Conservation (phyloP, 257 asterid species). For the Scutellaria baicalensis region DNA sequence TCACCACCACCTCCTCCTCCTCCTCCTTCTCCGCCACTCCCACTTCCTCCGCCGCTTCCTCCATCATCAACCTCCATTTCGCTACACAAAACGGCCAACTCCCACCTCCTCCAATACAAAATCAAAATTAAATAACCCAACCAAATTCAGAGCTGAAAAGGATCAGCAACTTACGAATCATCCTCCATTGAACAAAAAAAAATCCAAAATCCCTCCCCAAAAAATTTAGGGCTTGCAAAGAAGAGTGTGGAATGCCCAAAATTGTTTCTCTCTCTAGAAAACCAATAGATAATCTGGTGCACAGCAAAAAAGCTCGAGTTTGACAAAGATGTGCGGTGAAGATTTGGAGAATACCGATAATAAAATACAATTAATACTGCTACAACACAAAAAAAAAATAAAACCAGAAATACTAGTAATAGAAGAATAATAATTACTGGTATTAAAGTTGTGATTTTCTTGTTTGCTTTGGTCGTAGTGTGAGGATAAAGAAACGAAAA, state of each 20-base stretch:
- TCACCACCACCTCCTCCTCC: constrained; percentile 22
- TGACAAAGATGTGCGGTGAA: constrained; percentile 67
- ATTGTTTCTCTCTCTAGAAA: constrained; percentile 33
- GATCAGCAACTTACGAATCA: constrained; percentile 18
- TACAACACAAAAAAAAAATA: constrained; percentile 9
- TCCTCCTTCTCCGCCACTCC: constrained; percentile 11
- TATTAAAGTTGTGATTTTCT: constrained; percentile 30
- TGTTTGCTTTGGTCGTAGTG: constrained; percentile 32
- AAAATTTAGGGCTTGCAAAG: constrained; percentile 28
- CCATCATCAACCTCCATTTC: constrained; percentile 55
- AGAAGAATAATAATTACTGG: constrained; percentile 25
- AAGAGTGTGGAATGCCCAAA: constrained; percentile 11
- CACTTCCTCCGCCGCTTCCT: constrained; percentile 19
- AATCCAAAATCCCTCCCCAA: constrained; percentile 1
- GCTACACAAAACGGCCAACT: constrained; percentile 11
- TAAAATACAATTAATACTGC: constrained; percentile 42
- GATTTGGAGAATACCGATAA: constrained; percentile 45
- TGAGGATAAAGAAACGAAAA: constrained; percentile 33
- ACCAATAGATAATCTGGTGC: constrained; percentile 19
- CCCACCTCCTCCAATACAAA: constrained; percentile 1
- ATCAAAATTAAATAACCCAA: background rate
- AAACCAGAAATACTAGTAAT: constrained; percentile 12
- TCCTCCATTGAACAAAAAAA: constrained; percentile 18
- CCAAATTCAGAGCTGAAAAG: constrained; percentile 15
- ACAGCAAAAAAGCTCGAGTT: constrained; percentile 22